Conservation (phyloP, 768 basidiomycete species). For the Mycena sanguinolenta region DNA sequence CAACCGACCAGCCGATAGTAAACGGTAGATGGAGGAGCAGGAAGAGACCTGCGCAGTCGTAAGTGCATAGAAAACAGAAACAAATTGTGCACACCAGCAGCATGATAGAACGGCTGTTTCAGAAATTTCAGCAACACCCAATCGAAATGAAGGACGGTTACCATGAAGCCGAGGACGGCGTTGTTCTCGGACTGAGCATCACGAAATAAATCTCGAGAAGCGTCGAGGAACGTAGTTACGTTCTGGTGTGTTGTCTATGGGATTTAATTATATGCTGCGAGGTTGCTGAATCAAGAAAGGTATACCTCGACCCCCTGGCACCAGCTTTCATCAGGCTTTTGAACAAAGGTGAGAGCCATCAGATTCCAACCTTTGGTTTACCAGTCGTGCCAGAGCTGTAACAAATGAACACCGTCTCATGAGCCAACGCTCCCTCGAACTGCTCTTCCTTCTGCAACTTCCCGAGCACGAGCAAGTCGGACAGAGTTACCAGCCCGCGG, state of each 20-base stretch:
- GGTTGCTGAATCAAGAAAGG: background rate
- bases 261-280: slow-evolving; percentile 8
- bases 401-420: too few species aligned
- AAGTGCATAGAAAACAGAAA: background rate
- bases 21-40: slow-evolving; percentile 74
- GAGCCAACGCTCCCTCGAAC: too few species aligned
- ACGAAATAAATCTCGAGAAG: slow-evolving; percentile 62
- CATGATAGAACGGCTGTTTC: slow-evolving; percentile 71
- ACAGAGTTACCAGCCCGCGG: slow-evolving; percentile 53
- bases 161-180: slow-evolving; percentile 69
- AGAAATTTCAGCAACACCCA: too few species aligned
- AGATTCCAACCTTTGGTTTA: too few species aligned
- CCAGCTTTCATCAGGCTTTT: background rate
- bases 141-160: too few species aligned
- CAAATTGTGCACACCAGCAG: slow-evolving; percentile 48
- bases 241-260: slow-evolving; percentile 72
- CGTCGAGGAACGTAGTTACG: slow-evolving; percentile 67
- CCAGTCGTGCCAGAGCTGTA: too few species aligned
- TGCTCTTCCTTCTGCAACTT: too few species aligned
- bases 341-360: background rate
- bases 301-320: slow-evolving; percentile 60
- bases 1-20: slow-evolving; percentile 57
- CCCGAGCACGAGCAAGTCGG: slow-evolving; percentile 66
- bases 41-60: slow-evolving; percentile 59
- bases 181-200: slow-evolving; percentile 56